A percentile compares a stretch with the other conserved stretches of the same genome.
Evolutionary conservation across 208 protist species (phyloP).

Genomic region (Naegleria fowleri): DNA sequence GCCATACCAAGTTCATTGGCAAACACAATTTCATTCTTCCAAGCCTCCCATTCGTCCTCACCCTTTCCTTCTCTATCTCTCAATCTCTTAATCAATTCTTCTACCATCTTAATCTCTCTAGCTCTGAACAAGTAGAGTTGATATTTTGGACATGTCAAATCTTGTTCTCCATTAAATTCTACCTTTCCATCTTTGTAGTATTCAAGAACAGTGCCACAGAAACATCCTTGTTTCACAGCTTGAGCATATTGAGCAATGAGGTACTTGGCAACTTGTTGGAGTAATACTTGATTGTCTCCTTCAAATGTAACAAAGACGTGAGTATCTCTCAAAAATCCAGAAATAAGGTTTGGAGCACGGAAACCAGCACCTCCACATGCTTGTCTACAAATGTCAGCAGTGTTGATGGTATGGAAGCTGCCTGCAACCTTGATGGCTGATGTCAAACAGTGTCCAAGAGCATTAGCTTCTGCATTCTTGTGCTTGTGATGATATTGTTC

Average conservation of each 20-base stretch:
- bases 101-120: not conserved
- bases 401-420: not conserved
- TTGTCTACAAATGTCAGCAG: slow-evolving; percentile 17
- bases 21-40: slow-evolving; percentile 3
- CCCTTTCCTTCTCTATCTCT: not conserved
- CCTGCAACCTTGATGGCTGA: not conserved
- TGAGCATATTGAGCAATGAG: not conserved
- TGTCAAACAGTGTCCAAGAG: not conserved
- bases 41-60: slow-evolving; percentile 23
- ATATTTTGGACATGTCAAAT: slow-evolving; percentile 9
- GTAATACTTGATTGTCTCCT: slow-evolving; percentile 13
- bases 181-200: not conserved
- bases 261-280: slow-evolving; percentile 28
- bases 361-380: slow-evolving; percentile 26
- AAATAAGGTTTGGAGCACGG: slow-evolving; percentile 23
- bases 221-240: not conserved
- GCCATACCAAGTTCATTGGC: not conserved
- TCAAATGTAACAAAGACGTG: slow-evolving; percentile 20
- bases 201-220: not conserved
- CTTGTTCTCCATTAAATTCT: not conserved
- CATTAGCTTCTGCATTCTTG: not conserved
- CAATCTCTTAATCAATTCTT: not conserved
- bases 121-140: not conserved
- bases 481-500: slow-evolving; percentile 4
- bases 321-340: not conserved